Conservation (phyloP, 805 yeast genomes). For the Cyberlindnera maritima region DNA sequence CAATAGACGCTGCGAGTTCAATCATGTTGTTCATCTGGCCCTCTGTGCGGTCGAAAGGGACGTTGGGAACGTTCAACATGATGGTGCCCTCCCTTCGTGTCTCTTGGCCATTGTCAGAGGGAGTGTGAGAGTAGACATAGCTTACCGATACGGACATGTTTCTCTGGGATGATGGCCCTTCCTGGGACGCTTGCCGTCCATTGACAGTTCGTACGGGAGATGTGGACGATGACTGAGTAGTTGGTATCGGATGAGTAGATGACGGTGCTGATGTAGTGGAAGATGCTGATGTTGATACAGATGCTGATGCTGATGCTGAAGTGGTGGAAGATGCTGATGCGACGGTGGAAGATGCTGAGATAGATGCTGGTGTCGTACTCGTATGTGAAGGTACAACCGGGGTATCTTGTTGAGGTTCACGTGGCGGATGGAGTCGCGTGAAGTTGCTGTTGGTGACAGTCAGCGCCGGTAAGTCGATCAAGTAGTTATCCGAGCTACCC, state of each 20-base stretch:
- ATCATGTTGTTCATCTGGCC: slow-evolving; percentile 55
- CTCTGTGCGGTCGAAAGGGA: slow-evolving; percentile 56
- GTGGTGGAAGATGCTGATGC: too few species aligned
- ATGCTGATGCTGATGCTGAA: background rate
- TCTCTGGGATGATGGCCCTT: slow-evolving; percentile 16
- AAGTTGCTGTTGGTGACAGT: slow-evolving; percentile 1
- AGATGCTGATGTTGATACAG: background rate
- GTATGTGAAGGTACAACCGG: background rate
- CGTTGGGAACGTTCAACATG: slow-evolving; percentile 65
- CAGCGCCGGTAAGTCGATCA: slow-evolving; percentile 15
- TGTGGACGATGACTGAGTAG: background rate
- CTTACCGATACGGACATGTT: slow-evolving; percentile 41
- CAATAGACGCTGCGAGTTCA: slow-evolving; percentile 66
- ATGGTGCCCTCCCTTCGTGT: slow-evolving; percentile 49
- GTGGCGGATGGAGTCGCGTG: background rate
- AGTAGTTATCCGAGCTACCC: slow-evolving; percentile 14
- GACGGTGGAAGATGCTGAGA: background rate
- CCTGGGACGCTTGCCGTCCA: background rate
- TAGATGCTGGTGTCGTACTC: too few species aligned
- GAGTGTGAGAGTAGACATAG: slow-evolving; percentile 30
- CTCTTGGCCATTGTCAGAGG: slow-evolving; percentile 1
- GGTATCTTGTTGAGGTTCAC: background rate
- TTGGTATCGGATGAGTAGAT: too few species aligned
- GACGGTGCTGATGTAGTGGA: background rate
- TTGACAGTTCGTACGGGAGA: background rate